Evolutionary conservation across 2,329 filamentous ascomycete species (phyloP).

Genomic region (Sarocladium strictum): DNA sequence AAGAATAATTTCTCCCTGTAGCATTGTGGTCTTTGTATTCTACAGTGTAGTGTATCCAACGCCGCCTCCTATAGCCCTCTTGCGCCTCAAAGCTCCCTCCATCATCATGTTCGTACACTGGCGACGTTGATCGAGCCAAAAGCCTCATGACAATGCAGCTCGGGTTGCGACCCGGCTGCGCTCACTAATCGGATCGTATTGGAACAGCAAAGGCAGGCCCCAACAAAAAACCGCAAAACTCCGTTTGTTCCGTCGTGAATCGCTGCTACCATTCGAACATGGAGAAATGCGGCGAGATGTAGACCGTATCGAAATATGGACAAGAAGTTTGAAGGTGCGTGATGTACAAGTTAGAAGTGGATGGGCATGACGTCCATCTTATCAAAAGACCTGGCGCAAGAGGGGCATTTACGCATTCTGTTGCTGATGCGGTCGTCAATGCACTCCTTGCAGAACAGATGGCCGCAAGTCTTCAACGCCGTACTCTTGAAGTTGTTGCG

Average conservation of each 20-base stretch:
- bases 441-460: constrained; percentile 88
- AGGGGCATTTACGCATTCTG: constrained; percentile 90
- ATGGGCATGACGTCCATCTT: constrained; percentile 80
- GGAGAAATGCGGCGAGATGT: not conserved
- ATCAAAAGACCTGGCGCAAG: constrained; percentile 88
- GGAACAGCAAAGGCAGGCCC: not conserved
- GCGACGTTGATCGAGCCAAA: constrained; percentile 4
- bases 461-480: constrained; percentile 86
- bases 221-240: not conserved
- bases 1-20: not conserved
- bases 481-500: constrained; percentile 92
- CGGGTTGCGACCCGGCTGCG: not conserved
- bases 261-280: not conserved
- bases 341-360: constrained; percentile 28
- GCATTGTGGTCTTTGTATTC: not conserved
- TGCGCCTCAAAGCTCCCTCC: constrained; percentile 5
- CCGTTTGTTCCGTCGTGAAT: not conserved
- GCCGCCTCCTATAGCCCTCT: not conserved
- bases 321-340: constrained; percentile 15
- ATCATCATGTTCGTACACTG: constrained; percentile 8
- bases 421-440: constrained; percentile 85
- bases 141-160: not conserved
- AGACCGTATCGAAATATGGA: not conserved
- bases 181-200: not conserved
- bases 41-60: constrained; percentile 9